phyloP scores from a whole-genome alignment of 345 rosid species.

The Eucalyptus albens region DNA sequence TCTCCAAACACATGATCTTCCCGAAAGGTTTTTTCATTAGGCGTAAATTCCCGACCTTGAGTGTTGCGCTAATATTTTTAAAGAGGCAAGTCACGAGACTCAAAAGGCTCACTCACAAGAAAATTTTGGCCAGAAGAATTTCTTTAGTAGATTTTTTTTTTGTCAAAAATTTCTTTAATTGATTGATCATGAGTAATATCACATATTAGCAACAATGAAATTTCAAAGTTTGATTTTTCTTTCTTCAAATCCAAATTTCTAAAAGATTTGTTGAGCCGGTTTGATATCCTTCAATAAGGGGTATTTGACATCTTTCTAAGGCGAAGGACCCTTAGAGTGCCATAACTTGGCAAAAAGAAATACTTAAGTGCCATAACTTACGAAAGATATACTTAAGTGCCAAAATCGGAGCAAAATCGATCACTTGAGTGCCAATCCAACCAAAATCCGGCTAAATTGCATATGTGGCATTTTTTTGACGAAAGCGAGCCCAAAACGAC shows the following conservation, averaged over 20 bases:
- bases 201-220: background rate
- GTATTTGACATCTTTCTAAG: background rate
- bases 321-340: too few relatives aligned
- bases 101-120: background rate
- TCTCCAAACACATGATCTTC: background rate
- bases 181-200: background rate
- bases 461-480: too few relatives aligned
- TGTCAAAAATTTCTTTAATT: background rate
- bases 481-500: too few relatives aligned
- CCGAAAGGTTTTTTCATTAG: accelerated
- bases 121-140: background rate
- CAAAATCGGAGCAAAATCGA: too few relatives aligned
- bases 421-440: too few relatives aligned
- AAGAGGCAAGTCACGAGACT: background rate
- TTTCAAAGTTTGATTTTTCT: background rate
- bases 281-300: background rate
- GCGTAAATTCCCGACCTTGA: background rate
- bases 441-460: too few relatives aligned
- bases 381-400: too few relatives aligned
- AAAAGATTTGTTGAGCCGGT: background rate
- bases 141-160: background rate
- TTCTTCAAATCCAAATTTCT: background rate
- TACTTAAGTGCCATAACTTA: too few relatives aligned
- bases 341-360: accelerated
- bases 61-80: background rate